Conservation (phyloP, 352 stramenopile species). For the Elongisporangium prolatum region DNA sequence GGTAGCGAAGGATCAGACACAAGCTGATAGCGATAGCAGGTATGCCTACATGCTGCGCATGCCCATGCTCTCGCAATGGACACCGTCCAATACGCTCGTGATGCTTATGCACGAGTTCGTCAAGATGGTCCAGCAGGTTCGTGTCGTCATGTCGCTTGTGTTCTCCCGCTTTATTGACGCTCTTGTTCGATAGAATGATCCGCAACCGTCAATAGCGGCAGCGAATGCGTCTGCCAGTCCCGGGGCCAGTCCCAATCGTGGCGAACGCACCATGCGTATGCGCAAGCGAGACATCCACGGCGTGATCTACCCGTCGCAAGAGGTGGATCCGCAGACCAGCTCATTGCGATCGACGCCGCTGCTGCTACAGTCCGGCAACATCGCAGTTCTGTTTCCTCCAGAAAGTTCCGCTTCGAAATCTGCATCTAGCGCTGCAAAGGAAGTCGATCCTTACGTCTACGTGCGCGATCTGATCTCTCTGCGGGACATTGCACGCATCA, state of each 20-base stretch:
- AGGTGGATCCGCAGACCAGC: slow-evolving; percentile 53
- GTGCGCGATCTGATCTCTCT: slow-evolving; percentile 62
- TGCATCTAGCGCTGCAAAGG: slow-evolving; percentile 11
- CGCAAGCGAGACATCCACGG: slow-evolving; percentile 66
- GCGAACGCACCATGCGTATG: slow-evolving; percentile 47
- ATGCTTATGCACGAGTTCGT: slow-evolving; percentile 76
- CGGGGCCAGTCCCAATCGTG: slow-evolving; percentile 8
- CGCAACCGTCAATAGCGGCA: slow-evolving; percentile 17
- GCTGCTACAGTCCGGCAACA: slow-evolving; percentile 62
- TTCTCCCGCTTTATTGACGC: background rate
- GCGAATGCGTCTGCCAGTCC: slow-evolving; percentile 9
- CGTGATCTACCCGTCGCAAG: slow-evolving; percentile 61
- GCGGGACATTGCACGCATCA: slow-evolving; percentile 68
- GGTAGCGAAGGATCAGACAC: background rate
- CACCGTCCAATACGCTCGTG: slow-evolving; percentile 63
- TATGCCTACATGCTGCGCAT: slow-evolving; percentile 24
- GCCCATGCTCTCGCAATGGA: slow-evolving; percentile 61
- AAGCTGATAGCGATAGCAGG: background rate
- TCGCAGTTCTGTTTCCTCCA: slow-evolving; percentile 39
- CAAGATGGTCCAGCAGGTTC: slow-evolving; percentile 44
- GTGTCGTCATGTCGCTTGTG: background rate
- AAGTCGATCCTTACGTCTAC: slow-evolving; percentile 45
- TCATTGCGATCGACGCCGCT: slow-evolving; percentile 54
- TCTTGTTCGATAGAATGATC: slow-evolving; percentile 19
- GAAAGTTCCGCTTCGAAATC: background rate